Percentiles rank a stretch among this genome's conserved stretches.
These are phyloP conservation scores for Pseudogymnoascus sp. DNA, from an alignment of 2,329 filamentous ascomycete species.

Conservation along the genomic window DNA sequence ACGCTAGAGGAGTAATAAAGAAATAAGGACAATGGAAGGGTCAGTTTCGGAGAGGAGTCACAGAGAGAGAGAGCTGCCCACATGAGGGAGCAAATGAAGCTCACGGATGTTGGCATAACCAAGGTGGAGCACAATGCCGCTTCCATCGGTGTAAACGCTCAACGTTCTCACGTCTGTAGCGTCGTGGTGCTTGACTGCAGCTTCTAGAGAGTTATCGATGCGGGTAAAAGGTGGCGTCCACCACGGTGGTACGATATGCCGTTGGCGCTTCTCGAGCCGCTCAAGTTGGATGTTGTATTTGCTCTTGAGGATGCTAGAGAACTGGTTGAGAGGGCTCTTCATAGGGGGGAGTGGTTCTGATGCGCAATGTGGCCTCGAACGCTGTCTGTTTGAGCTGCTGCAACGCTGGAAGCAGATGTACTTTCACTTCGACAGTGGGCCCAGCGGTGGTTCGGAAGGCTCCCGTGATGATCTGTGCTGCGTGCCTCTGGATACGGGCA, in stretches of 20 bases:
- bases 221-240: too few species aligned
- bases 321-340: neutral
- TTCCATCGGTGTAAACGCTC: constrained; percentile 17
- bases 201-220: too few species aligned
- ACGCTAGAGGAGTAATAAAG: neutral
- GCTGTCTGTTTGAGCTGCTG: neutral
- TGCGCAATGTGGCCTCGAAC: neutral
- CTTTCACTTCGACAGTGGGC: too few species aligned
- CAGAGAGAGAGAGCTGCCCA: too few species aligned
- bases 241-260: neutral
- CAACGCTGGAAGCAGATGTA: too few species aligned
- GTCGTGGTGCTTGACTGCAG: too few species aligned
- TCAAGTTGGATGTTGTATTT: neutral
- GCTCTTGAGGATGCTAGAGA: neutral
- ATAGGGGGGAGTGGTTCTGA: neutral
- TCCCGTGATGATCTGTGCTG: too few species aligned
- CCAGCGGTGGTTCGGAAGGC: too few species aligned
- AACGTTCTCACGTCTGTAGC: neutral
- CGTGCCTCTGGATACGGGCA: too few species aligned
- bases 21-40: neutral
- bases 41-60: neutral
- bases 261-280: neutral
- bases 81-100: too few species aligned
- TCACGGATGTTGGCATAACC: too few species aligned
- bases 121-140: too few species aligned